A percentile compares a stretch with the other conserved stretches of the same genome.
Evolutionary conservation across 2,329 filamentous ascomycete genomes (phyloP).

Genomic region (Sarocladium brachiariae): DNA sequence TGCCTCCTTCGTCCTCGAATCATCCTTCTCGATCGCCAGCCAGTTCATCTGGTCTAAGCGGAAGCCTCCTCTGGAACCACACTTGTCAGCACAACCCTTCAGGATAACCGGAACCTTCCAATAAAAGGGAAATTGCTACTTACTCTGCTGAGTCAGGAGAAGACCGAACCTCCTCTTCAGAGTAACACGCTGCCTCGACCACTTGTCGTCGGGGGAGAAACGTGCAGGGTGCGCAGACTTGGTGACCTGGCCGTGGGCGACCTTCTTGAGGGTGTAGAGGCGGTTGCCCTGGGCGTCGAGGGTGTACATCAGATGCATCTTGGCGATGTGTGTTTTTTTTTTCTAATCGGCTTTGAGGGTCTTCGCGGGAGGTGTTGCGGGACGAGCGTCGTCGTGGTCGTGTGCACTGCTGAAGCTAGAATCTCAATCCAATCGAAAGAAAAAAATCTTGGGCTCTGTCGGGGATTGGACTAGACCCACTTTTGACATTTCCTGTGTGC

Average conservation of each 20-base stretch:
- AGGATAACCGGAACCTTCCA: too few species aligned
- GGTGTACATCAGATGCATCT: slow-evolving; percentile 72
- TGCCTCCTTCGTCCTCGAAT: too few species aligned
- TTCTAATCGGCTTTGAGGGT: too few species aligned
- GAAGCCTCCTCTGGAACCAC: slow-evolving; percentile 16
- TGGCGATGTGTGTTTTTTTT: slow-evolving; percentile 12
- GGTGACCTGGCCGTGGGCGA: slow-evolving; percentile 74
- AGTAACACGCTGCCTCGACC: slow-evolving; percentile 90
- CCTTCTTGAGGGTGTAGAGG: slow-evolving; percentile 92
- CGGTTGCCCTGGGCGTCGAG: slow-evolving; percentile 77
- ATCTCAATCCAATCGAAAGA: neutral
- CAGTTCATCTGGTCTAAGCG: neutral
- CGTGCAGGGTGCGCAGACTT: slow-evolving; percentile 94
- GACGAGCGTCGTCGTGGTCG: neutral
- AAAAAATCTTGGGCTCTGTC: slow-evolving; percentile 7
- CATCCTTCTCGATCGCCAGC: slow-evolving; percentile 9
- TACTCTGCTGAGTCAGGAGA: slow-evolving; percentile 71
- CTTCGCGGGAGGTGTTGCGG: too few species aligned
- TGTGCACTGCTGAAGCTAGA: slow-evolving; percentile 1
- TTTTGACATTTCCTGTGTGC: neutral
- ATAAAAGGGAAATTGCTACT: slow-evolving; percentile 20
- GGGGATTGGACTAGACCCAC: neutral
- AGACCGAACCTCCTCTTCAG: slow-evolving; percentile 90
- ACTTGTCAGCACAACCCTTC: too few species aligned
- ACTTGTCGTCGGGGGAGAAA: slow-evolving; percentile 98